These are phyloP conservation scores for Apostasia ramifera DNA, from an alignment of 106 monocot species.

Conservation along the genomic window DNA sequence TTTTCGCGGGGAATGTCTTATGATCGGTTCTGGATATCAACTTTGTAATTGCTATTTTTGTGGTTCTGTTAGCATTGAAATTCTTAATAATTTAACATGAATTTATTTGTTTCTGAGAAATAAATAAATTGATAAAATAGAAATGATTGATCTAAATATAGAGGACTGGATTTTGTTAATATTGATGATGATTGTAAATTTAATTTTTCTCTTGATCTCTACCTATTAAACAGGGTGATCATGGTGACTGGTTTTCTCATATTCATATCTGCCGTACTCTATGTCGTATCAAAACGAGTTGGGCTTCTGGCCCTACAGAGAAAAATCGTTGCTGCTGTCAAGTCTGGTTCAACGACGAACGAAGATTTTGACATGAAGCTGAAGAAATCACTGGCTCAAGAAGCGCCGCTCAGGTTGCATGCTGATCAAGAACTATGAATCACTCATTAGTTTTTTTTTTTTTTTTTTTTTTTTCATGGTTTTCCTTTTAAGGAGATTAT, in stretches of 20 bases:
- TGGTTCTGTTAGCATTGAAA: no score
- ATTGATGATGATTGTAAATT: no score
- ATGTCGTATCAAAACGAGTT: constrained; percentile 43
- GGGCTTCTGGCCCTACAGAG: constrained; percentile 36
- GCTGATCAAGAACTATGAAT: constrained; percentile 2
- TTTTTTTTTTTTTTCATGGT: no score
- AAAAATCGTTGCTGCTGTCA: constrained; percentile 35
- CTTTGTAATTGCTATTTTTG: no score
- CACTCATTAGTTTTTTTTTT: no score
- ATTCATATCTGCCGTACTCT: constrained; percentile 20
- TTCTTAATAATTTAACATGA: no score
- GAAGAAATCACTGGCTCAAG: background rate
- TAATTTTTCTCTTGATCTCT: background rate
- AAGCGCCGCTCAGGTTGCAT: background rate
- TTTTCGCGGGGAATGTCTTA: background rate
- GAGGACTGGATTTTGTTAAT: no score
- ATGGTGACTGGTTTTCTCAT: constrained; percentile 14
- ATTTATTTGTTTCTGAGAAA: no score
- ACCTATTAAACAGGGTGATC: constrained; percentile 14
- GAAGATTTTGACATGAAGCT: background rate
- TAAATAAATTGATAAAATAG: no score
- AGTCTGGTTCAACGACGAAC: constrained; percentile 21
- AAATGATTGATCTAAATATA: no score
- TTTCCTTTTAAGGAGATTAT: no score
- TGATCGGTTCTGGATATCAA: background rate